Evolutionary conservation across 2,329 filamentous ascomycete genomes (phyloP).

Genomic region (Exophiala dermatitidis): DNA sequence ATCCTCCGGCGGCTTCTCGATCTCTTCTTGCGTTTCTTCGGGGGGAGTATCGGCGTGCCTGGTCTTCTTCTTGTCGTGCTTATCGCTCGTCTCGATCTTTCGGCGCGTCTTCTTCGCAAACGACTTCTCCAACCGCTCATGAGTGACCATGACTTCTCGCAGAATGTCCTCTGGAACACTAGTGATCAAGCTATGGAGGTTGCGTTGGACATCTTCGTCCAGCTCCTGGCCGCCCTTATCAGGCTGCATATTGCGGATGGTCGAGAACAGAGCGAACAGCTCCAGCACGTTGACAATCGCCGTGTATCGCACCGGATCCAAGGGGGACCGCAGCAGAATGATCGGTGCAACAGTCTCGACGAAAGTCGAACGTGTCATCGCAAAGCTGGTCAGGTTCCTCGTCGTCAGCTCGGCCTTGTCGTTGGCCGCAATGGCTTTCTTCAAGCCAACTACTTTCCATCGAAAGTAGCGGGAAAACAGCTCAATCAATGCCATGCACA

Average conservation of each 20-base stretch:
- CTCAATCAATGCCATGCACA: slow-evolving; percentile 69
- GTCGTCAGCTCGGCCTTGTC: slow-evolving; percentile 52
- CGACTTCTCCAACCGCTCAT: slow-evolving; percentile 66
- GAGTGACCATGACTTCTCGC: slow-evolving; percentile 64
- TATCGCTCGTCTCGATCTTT: slow-evolving; percentile 28
- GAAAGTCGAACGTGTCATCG: slow-evolving; percentile 52
- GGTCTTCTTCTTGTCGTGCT: slow-evolving; percentile 3
- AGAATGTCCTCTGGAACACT: slow-evolving; percentile 60
- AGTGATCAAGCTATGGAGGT: slow-evolving; percentile 58
- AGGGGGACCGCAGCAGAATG: slow-evolving; percentile 48
- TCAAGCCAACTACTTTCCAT: slow-evolving; percentile 70
- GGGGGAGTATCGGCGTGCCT: background rate
- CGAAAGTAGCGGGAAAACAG: slow-evolving; percentile 83
- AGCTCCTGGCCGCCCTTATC: slow-evolving; percentile 15
- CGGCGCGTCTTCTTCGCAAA: slow-evolving; percentile 61
- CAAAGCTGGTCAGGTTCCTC: slow-evolving; percentile 61
- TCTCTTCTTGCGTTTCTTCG: slow-evolving; percentile 19
- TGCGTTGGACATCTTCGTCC: slow-evolving; percentile 44
- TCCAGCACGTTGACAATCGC: slow-evolving; percentile 74
- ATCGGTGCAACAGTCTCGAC: slow-evolving; percentile 44
- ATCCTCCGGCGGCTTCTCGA: slow-evolving; percentile 31
- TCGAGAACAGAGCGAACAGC: slow-evolving; percentile 70
- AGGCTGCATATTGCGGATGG: slow-evolving; percentile 50
- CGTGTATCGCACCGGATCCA: slow-evolving; percentile 71
- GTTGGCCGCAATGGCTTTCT: slow-evolving; percentile 46